A percentile compares a stretch with the other conserved stretches of the same genome.
These are phyloP conservation scores for Tetraselmis chui DNA, from an alignment of 139 green algal genomes.

Conservation along the genomic window DNA sequence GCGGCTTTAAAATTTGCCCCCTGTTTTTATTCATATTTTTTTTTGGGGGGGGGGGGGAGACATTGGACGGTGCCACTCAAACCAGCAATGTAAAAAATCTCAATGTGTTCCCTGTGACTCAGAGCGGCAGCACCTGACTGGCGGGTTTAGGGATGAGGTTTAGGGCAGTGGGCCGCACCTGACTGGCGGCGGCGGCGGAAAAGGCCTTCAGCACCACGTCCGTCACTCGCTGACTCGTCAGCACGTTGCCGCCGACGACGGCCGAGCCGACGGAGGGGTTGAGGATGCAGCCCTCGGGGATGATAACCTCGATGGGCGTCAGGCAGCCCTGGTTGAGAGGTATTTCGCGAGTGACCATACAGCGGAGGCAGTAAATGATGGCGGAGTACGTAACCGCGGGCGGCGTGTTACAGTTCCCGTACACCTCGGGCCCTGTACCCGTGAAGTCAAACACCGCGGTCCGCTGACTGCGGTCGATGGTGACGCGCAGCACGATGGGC, in stretches of 20 bases:
- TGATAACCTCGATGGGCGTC: conserved; percentile 30
- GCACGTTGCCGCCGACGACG: conserved; percentile 95
- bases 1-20: too few relatives aligned
- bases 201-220: conserved; percentile 94
- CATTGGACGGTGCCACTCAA: too few relatives aligned
- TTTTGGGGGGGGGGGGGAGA: too few relatives aligned
- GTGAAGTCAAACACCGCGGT: conserved; percentile 85
- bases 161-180: conserved; percentile 32
- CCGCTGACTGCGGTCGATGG: conserved; percentile 68
- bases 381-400: conserved; percentile 83
- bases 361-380: conserved; percentile 91
- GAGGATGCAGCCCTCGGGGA: conserved; percentile 48
- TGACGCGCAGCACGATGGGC: conserved; percentile 66
- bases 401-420: conserved; percentile 92
- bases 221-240: conserved; percentile 95
- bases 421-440: conserved; percentile 79
- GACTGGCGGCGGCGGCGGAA: conserved; percentile 69
- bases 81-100: too few relatives aligned
- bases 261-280: conserved; percentile 48
- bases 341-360: conserved; percentile 84
- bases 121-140: too few relatives aligned
- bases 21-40: too few relatives aligned
- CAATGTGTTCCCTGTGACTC: too few relatives aligned
- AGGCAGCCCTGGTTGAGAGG: conserved; percentile 79
- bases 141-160: too few relatives aligned